Base-by-base conservation (phyloP, 2,329 filamentous ascomycete genomes). In the Talaromyces sp. region DNA sequence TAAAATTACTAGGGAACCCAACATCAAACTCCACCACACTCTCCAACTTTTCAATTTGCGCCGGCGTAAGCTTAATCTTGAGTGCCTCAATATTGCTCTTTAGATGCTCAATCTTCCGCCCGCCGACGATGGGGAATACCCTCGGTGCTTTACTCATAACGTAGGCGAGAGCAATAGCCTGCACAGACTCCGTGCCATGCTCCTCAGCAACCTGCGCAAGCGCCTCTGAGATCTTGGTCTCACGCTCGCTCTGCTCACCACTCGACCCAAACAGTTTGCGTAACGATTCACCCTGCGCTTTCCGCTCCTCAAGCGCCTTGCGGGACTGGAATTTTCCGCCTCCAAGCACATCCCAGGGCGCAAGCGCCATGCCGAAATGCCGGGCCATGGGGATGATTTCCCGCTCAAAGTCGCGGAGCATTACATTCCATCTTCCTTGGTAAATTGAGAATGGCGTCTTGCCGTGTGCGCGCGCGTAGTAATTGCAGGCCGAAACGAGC, bases 111-210 rank as follows among this genome's bases (percentile, higher is more conserved):
- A 91, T 75, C 70, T 88, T 92, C 11, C 89, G 83, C 0, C 88
- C 88, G 11, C 90, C 90, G 4, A 92, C 81, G 47, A 93, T 87
- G 1, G 91, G 91, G 72, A 91, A 91, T 13, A 92, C 88, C 70
- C 91, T 87, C 0, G 89, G 85, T 0, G 88, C 81, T 78, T 92
- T 92, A 69, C 87, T 84, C 82, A 91, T 84, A 15, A 92, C 87
- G 72, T 93, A 93, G 1, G 90, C 90, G 27, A 93, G 77, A 8
- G 90, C 90, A 38, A 91, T 78, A 43, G 84, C 84, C 3, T 87
- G 89, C 58, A 91, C 82, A 2, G 74, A 78, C 36, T 83, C 79
- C 1, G 82, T 79, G 1, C 84, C 83, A 69, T 88, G 85, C 66
- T 83, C 79, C 7, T 81, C 80, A 0, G 85, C 87, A 7, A 91